Base-by-base conservation (phyloP, 2,329 filamentous ascomycete genomes). In the Colletotrichum brevisporum region DNA sequence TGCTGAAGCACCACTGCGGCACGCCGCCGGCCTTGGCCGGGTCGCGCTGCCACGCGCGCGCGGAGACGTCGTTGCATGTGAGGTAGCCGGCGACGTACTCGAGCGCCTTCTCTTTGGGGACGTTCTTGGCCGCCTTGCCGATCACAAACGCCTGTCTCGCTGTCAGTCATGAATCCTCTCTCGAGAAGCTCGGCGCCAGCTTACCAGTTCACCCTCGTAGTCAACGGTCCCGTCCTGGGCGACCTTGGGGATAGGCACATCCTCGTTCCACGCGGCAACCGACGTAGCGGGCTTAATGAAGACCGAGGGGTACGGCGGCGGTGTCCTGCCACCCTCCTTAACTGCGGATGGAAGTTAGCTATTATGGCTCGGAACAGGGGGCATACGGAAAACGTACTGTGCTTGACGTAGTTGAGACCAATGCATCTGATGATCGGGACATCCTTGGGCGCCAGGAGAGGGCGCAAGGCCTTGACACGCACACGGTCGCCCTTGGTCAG, bases 1-100 rank as follows among this genome's bases (percentile, higher is more conserved):
- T 89, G 59, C 86, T 86, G 66, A 89, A 84, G 71, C 84, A 88
- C 77, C 86, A 89, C 66, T 90, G 87, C 0, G 78, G 78, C 5
- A 79, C 77, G 2, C 75, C 74, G 6, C 79, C 79, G 2, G 78
- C 80, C 43, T 78, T 78, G 8, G 74, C 76, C 3, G 88, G 86
- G 56, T 89, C 86, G 27, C 85, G 76, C 74, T 89, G 87, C 71
- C 82, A 80, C 51, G 85, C 84, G 12, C 87, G 77, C 0, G 86
- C 85, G 0, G 86, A 87, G n/a, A 89, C 78, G 57, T 89, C 87
- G 71, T 89, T 89, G 51, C 85, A 81, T 45, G 71, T 73, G 8
- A 76, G 65, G 55, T 79, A 81, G 0, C 87, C 87, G 4, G 84
- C 83, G 12, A 90, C 78, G 73, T 87, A 83, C 0, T 76, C 72